These are phyloP conservation scores for Skeletonema potamos DNA, from an alignment of 108 stramenopile species.

Conservation along the genomic window DNA sequence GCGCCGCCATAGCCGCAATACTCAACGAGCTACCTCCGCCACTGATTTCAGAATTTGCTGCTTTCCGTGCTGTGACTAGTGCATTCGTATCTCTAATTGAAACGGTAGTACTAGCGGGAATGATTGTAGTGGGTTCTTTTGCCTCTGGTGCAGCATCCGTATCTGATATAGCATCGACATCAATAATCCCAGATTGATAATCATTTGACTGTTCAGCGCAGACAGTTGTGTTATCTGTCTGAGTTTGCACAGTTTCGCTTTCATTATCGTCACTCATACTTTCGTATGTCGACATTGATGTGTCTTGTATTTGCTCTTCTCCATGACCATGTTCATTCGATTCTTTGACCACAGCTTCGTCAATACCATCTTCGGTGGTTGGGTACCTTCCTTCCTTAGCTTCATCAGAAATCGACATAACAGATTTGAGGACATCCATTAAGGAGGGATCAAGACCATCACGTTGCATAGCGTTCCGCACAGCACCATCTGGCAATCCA, in stretches of 20 bases:
- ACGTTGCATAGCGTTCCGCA: conserved; percentile 59
- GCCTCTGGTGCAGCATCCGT: too few relatives aligned
- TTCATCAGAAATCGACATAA: conserved; percentile 31
- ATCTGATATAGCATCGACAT: not conserved
- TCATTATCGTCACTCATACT: not conserved
- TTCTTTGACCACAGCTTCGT: not conserved
- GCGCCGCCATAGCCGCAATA: not conserved
- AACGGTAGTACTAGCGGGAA: too few relatives aligned
- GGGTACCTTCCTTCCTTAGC: conserved; percentile 6
- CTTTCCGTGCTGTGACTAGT: not conserved
- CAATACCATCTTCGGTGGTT: not conserved
- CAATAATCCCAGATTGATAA: not conserved
- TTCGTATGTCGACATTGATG: not conserved
- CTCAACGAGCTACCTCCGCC: not conserved
- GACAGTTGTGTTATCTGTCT: not conserved
- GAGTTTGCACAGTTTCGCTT: not conserved
- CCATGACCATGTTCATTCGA: not conserved
- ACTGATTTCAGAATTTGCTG: conserved; percentile 16
- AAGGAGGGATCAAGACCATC: conserved; percentile 78
- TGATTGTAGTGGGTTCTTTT: too few relatives aligned
- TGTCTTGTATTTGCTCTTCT: not conserved
- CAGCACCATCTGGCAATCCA: conserved; percentile 69
- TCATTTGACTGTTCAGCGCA: not conserved
- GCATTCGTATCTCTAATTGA: not conserved
- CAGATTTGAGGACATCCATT: conserved; percentile 56